A percentile compares a stretch with the other conserved stretches of the same genome.
Evolutionary conservation across 2,329 filamentous ascomycete species (phyloP).

Genomic region (Colletotrichum simmondsii): DNA sequence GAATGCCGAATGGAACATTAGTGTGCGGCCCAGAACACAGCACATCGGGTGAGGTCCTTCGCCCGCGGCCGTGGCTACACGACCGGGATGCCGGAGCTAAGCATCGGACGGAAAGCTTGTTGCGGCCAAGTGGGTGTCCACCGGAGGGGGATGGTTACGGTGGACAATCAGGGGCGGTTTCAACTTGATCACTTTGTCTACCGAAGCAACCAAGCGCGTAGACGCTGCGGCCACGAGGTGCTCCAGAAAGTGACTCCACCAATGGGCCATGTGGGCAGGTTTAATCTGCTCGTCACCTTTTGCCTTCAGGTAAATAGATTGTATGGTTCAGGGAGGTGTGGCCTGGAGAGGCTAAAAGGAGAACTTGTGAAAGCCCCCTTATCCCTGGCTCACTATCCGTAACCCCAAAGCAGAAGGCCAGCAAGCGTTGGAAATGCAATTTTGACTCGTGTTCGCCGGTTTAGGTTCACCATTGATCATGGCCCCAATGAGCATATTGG

Average conservation of each 20-base stretch:
- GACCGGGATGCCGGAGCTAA: conserved; percentile 22
- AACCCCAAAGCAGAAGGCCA: conserved; percentile 8
- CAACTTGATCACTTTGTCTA: conserved; percentile 8
- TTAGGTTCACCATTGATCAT: not conserved
- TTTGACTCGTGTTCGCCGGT: conserved; percentile 23
- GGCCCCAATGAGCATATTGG: conserved; percentile 10
- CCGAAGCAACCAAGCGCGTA: not conserved
- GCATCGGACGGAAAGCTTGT: conserved; percentile 28
- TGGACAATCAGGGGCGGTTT: conserved; percentile 19
- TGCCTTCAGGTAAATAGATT: not conserved
- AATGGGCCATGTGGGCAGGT: conserved; percentile 8
- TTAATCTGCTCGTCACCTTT: conserved; percentile 14
- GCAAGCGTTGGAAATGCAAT: conserved; percentile 3
- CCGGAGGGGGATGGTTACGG: not conserved
- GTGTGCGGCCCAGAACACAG: not conserved
- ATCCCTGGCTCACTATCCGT: conserved; percentile 10
- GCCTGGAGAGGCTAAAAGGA: not conserved
- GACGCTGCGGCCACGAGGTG: not conserved
- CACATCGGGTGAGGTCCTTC: not conserved
- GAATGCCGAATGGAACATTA: conserved; percentile 12
- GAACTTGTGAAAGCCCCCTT: not conserved
- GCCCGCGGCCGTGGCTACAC: not conserved
- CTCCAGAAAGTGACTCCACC: conserved; percentile 2
- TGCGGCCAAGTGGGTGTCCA: conserved; percentile 18
- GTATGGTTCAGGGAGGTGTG: not conserved